These are phyloP conservation scores for Mortierella sp. DNA, from an alignment of 371 early-diverging fungal species.

Conservation along the genomic window DNA sequence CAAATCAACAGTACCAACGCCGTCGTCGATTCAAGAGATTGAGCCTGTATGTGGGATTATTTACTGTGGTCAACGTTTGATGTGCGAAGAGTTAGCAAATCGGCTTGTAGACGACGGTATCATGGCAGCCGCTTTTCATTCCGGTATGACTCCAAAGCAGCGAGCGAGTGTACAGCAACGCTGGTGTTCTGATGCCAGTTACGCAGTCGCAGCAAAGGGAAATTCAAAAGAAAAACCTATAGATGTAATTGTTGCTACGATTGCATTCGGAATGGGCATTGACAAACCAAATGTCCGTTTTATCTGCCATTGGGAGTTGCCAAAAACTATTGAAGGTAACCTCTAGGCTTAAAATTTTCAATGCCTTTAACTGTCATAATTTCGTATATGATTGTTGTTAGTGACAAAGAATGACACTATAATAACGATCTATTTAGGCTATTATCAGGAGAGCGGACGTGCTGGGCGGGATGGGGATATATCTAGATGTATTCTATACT, in stretches of 20 bases:
- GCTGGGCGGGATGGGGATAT: slow-evolving; percentile 97
- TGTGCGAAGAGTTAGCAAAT: slow-evolving; percentile 40
- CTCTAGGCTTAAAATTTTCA: no score
- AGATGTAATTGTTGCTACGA: slow-evolving; percentile 92
- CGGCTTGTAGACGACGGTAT: slow-evolving; percentile 36
- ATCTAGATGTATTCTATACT: slow-evolving; percentile 91
- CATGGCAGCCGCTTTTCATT: slow-evolving; percentile 53
- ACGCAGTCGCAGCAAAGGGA: background rate
- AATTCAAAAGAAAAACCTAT: slow-evolving; percentile 20
- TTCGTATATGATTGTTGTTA: no score
- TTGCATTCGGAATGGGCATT: slow-evolving; percentile 99
- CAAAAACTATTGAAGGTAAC: slow-evolving; percentile 92
- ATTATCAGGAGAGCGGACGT: slow-evolving; percentile 99
- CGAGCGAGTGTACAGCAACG: slow-evolving; percentile 34
- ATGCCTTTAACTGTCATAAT: background rate
- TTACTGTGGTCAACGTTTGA: slow-evolving; percentile 48
- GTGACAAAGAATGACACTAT: background rate
- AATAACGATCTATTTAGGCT: background rate
- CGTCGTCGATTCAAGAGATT: background rate
- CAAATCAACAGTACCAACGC: background rate
- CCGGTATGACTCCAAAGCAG: slow-evolving; percentile 51
- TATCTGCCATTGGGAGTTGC: slow-evolving; percentile 96
- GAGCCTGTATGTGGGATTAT: slow-evolving; percentile 47
- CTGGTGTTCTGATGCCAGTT: slow-evolving; percentile 20
- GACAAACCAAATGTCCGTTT: slow-evolving; percentile 99